A percentile compares a stretch with the other conserved stretches of the same genome.
Evolutionary conservation across 495 filamentous ascomycete genomes (phyloP).

Genomic region (Trichodelitschia bisporula): DNA sequence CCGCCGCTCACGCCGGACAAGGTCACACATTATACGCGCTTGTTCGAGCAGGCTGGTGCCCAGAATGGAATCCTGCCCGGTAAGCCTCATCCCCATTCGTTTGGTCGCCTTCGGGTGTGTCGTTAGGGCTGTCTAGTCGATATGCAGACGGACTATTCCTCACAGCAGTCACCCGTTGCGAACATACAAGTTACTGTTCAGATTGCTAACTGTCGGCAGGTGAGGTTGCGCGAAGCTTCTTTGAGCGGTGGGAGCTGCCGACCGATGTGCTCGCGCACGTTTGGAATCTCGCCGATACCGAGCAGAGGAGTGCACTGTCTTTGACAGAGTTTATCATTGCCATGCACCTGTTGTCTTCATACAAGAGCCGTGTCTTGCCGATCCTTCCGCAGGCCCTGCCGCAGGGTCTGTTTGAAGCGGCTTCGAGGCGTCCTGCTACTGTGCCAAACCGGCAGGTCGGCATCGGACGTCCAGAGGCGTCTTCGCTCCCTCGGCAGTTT

Average conservation of each 20-base stretch:
- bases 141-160: too few species aligned
- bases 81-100: too few species aligned
- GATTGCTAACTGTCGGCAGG: slow-evolving; percentile 17
- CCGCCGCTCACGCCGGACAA: slow-evolving; percentile 77
- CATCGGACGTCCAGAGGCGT: too few species aligned
- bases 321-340: slow-evolving; percentile 89
- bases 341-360: slow-evolving; percentile 87
- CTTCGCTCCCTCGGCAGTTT: slow-evolving; percentile 53
- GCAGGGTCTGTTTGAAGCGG: slow-evolving; percentile 74
- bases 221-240: slow-evolving; percentile 77
- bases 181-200: too few species aligned
- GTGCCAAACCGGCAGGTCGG: too few species aligned
- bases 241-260: slow-evolving; percentile 71
- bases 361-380: slow-evolving; percentile 56
- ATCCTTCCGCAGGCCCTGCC: slow-evolving; percentile 64
- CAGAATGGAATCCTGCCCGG: slow-evolving; percentile 62
- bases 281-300: slow-evolving; percentile 83
- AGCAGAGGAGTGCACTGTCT: slow-evolving; percentile 73
- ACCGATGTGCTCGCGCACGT: slow-evolving; percentile 81
- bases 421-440: slow-evolving; percentile 34
- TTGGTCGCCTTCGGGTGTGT: too few species aligned
- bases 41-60: slow-evolving; percentile 74
- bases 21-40: slow-evolving; percentile 53
- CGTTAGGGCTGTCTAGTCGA: too few species aligned
- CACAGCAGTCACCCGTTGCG: too few species aligned